These are phyloP conservation scores for Chimonanthus praecox DNA, from an alignment of 164 flowering plant species.

Conservation along the genomic window DNA sequence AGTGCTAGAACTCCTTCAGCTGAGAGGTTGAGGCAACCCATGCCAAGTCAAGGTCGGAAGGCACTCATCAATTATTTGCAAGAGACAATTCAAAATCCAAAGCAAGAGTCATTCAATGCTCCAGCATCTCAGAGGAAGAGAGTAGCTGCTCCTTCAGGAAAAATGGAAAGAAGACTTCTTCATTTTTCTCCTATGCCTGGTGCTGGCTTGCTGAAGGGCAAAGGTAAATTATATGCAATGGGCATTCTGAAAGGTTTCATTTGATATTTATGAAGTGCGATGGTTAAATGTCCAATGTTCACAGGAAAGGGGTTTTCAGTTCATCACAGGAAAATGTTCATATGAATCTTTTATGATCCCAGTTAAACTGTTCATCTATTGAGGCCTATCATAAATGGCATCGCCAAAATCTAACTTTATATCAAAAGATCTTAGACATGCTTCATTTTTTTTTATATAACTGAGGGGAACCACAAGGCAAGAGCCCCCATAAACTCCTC, in stretches of 20 bases:
- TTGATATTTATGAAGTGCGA: neutral
- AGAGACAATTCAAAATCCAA: slow-evolving; percentile 49
- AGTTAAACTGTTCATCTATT: neutral
- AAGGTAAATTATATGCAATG: slow-evolving; percentile 32
- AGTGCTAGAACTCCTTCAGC: slow-evolving; percentile 65
- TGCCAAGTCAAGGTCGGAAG: slow-evolving; percentile 69
- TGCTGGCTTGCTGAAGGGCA: slow-evolving; percentile 44
- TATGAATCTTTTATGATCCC: neutral
- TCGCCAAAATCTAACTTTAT: neutral
- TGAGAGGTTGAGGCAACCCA: slow-evolving; percentile 67
- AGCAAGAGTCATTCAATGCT: slow-evolving; percentile 28
- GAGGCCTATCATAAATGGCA: neutral
- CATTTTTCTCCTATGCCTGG: slow-evolving; percentile 90
- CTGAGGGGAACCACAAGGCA: neutral
- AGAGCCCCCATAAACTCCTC: too few relatives aligned
- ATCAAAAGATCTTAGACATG: neutral
- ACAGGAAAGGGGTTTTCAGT: neutral
- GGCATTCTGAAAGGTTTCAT: neutral
- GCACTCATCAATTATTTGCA: slow-evolving; percentile 64
- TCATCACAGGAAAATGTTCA: neutral
- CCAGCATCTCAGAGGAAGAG: slow-evolving; percentile 66
- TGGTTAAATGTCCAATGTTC: neutral
- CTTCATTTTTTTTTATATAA: neutral
- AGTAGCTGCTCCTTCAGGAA: slow-evolving; percentile 61
- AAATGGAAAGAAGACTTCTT: slow-evolving; percentile 31